Conservation (phyloP, 176 grass and related monocot species). For the Zoysia pacifica region DNA sequence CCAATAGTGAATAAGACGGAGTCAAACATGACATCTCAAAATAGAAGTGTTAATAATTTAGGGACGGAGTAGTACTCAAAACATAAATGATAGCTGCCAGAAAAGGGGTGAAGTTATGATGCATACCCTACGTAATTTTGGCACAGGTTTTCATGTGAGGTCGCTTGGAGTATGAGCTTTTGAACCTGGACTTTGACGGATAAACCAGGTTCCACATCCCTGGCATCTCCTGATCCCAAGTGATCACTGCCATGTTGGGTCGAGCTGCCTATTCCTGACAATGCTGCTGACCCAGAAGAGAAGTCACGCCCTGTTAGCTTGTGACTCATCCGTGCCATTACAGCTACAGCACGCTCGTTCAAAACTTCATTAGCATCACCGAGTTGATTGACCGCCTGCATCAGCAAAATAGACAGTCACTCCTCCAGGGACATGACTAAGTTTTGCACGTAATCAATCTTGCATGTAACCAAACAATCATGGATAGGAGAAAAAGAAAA, state of each 20-base stretch:
- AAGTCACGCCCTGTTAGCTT: constrained; percentile 96
- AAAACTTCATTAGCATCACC: constrained; percentile 97
- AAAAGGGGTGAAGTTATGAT: constrained; percentile 19
- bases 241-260: constrained; percentile 50
- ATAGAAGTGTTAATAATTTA: neutral
- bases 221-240: constrained; percentile 58
- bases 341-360: constrained; percentile 90
- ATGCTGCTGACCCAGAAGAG: constrained; percentile 57
- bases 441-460: constrained; percentile 2
- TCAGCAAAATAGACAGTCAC: constrained; percentile 14
- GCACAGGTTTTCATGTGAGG: constrained; percentile 83
- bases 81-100: constrained; percentile 14
- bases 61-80: neutral
- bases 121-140: constrained; percentile 94
- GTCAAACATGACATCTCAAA: neutral
- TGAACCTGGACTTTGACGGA: constrained; percentile 87
- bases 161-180: constrained; percentile 89
- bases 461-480: neutral
- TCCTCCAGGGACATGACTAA: neutral
- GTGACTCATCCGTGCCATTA: constrained; percentile 98
- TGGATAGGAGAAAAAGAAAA: constrained; percentile 20
- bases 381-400: constrained; percentile 91
- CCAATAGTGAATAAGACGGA: neutral
- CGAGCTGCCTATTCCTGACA: constrained; percentile 44
- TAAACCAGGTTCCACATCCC: constrained; percentile 69